Conservation (phyloP, 345 rosid genomes). For the Passiflora organensis region DNA sequence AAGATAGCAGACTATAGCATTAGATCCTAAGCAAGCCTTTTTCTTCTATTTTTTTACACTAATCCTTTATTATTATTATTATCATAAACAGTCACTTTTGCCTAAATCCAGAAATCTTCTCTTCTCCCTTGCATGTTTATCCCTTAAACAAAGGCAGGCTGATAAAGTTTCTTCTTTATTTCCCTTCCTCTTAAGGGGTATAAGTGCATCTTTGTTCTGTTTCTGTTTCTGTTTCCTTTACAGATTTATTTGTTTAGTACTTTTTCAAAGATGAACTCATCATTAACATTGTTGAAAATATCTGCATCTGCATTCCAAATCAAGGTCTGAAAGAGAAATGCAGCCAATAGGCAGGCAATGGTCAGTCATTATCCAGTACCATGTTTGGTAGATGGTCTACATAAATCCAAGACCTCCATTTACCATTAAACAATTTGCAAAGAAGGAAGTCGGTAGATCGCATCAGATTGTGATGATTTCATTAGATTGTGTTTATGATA, state of each 20-base stretch:
- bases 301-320: conserved; percentile 5
- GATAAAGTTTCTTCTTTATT: background rate
- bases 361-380: background rate
- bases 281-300: background rate
- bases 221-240: background rate
- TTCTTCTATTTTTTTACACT: too few relatives aligned
- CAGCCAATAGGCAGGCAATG: conserved; percentile 1
- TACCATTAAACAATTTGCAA: conserved; percentile 8
- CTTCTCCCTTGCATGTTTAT: background rate
- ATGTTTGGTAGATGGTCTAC: conserved; percentile 3
- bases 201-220: background rate
- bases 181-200: background rate
- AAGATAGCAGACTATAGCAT: background rate
- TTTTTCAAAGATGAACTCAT: conserved; percentile 5
- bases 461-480: conserved; percentile 58
- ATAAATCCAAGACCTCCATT: background rate
- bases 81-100: conserved; percentile 1
- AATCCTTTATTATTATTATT: too few relatives aligned
- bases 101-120: background rate
- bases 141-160: too few relatives aligned
- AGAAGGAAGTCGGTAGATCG: conserved; percentile 55
- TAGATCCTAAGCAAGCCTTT: background rate
- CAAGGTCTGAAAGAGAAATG: conserved; percentile 11
- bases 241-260: too few relatives aligned
- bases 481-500: conserved; percentile 44